phyloP scores from a whole-genome alignment of 208 protist genomes.

The Acanthamoeba healyi region DNA sequence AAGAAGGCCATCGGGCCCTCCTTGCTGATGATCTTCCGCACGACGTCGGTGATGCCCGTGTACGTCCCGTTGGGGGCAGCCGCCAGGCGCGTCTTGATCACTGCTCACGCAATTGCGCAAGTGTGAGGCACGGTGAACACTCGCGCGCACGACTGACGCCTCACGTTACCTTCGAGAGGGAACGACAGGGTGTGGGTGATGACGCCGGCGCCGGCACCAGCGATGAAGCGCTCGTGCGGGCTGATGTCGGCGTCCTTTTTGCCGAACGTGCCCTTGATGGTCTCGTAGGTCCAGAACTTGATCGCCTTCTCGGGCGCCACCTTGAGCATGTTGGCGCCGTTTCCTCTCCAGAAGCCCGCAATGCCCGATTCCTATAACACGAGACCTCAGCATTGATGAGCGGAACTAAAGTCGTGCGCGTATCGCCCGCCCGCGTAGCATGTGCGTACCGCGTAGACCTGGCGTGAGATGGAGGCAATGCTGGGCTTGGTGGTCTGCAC shows the following conservation, averaged over 20 bases:
- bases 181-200: constrained; percentile 75
- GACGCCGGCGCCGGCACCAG: constrained; percentile 75
- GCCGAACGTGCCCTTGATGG: constrained; percentile 78
- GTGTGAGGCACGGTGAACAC: too few species aligned
- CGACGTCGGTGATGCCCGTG: constrained; percentile 77
- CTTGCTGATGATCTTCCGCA: constrained; percentile 52
- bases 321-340: constrained; percentile 81
- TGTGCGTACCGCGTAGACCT: neutral
- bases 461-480: constrained; percentile 25
- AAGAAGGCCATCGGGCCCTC: constrained; percentile 79
- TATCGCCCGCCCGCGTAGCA: too few species aligned
- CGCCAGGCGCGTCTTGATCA: constrained; percentile 76
- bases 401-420: neutral
- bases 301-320: constrained; percentile 80
- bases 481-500: constrained; percentile 64
- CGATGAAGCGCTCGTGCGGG: constrained; percentile 76
- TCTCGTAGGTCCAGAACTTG: constrained; percentile 81
- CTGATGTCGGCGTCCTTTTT: constrained; percentile 73
- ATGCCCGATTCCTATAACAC: constrained; percentile 75
- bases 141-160: neutral
- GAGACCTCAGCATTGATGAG: neutral
- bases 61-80: constrained; percentile 74
- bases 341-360: constrained; percentile 80
- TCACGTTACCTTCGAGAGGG: constrained; percentile 70
- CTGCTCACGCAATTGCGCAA: neutral